A percentile compares a stretch with the other conserved stretches of the same genome.
Evolutionary conservation across 768 basidiomycete species (phyloP).

Genomic region (Neoboletus brunneissimus): DNA sequence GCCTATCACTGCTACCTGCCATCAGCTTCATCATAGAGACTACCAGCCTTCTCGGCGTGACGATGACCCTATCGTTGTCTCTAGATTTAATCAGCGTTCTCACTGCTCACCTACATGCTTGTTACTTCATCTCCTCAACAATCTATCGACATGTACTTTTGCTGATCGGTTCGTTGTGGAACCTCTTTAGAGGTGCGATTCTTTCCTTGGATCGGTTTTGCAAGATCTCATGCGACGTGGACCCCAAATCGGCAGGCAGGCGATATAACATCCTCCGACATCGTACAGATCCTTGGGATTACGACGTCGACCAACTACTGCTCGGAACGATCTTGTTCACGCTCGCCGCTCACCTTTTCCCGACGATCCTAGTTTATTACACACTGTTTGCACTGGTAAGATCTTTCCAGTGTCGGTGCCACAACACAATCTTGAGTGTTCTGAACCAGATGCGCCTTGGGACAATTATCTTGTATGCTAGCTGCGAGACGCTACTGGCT

Average conservation of each 20-base stretch:
- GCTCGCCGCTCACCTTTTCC: conserved; percentile 73
- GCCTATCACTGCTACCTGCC: conserved; percentile 21
- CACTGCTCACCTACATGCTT: conserved; percentile 69
- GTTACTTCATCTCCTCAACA: conserved; percentile 58
- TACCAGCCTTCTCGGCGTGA: conserved; percentile 46
- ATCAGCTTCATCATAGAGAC: conserved; percentile 36
- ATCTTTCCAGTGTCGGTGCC: neutral
- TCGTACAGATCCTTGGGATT: conserved; percentile 87
- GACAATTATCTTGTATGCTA: conserved; percentile 57
- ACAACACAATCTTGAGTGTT: neutral
- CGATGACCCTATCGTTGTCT: conserved; percentile 62
- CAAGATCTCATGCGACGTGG: neutral
- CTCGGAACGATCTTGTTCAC: conserved; percentile 91
- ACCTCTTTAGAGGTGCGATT: conserved; percentile 78
- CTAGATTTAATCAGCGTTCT: conserved; percentile 65
- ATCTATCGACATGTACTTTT: conserved; percentile 62
- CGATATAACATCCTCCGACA: conserved; percentile 82
- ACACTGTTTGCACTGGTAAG: conserved; percentile 67
- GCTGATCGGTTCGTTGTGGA: conserved; percentile 71
- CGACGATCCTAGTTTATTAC: conserved; percentile 87
- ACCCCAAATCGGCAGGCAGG: conserved; percentile 56
- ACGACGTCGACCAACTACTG: conserved; percentile 91
- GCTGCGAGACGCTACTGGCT: conserved; percentile 61
- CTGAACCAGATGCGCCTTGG: conserved; percentile 46
- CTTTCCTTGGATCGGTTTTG: neutral